A percentile compares a stretch with the other conserved stretches of the same genome.
phyloP scores from a whole-genome alignment of 2,329 filamentous ascomycete species.

The Botryotinia globosa region DNA sequence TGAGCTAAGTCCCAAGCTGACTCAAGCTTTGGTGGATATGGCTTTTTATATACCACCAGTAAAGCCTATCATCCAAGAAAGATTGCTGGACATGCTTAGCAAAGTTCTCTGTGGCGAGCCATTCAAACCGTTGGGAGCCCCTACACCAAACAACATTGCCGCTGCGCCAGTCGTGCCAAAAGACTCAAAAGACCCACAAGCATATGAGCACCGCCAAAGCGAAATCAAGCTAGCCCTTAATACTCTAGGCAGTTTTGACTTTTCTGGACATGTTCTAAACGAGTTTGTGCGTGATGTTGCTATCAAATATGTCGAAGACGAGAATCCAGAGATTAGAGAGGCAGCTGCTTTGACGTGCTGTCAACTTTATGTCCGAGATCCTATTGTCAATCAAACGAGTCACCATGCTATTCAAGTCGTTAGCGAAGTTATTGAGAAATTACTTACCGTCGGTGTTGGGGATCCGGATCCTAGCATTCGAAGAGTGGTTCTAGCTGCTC shows the following conservation, averaged over 20 bases:
- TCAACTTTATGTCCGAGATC: constrained; percentile 93
- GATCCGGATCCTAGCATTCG: constrained; percentile 88
- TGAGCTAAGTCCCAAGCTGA: constrained; percentile 88
- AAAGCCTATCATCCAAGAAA: constrained; percentile 88
- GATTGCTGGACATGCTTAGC: constrained; percentile 90
- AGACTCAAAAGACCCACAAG: constrained; percentile 79
- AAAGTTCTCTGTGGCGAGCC: constrained; percentile 88
- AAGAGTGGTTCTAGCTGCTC: constrained; percentile 78
- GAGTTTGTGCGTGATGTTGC: constrained; percentile 98
- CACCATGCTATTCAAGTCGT: constrained; percentile 96
- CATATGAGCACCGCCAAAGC: constrained; percentile 75
- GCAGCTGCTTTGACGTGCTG: constrained; percentile 96
- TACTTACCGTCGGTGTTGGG: constrained; percentile 90
- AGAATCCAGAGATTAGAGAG: constrained; percentile 88
- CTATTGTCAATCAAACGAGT: constrained; percentile 96
- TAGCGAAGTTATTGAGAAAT: constrained; percentile 94
- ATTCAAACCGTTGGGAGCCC: constrained; percentile 89
- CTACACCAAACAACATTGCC: constrained; percentile 74
- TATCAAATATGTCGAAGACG: constrained; percentile 96
- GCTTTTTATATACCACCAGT: constrained; percentile 97
- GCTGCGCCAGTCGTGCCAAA: constrained; percentile 81
- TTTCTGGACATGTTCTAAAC: constrained; percentile 87
- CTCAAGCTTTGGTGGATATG: constrained; percentile 95
- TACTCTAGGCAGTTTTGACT: constrained; percentile 97
- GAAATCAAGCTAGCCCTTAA: constrained; percentile 93